Evolutionary conservation across 1,284 basidiomycete genomes (phyloP), one percentile per base, ranked within the genome.

Genomic region (Moesziomyces sp.): DNA sequence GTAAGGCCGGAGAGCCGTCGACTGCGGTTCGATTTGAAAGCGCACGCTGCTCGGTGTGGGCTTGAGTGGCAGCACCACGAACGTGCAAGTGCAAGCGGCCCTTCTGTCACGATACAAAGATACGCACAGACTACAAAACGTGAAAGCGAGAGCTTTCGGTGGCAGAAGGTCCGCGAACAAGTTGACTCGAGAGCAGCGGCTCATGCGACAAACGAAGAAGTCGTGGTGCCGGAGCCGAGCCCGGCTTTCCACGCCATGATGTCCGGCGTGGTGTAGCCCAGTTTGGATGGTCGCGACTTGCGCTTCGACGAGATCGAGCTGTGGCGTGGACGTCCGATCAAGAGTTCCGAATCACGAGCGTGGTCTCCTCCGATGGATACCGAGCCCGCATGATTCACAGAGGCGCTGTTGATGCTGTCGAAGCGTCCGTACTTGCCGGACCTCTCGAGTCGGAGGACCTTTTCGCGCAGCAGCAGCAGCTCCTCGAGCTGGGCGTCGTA

Each of bases 191-290:
- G 11, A 34, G 30, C 30, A 34, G 38, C 38, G 38, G 18, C n/a
- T 48, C 21, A 60, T 5, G n/a, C 23, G 24, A 48, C 52, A 9
- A 28, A 40, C 8, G 46, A 45, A 9, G 52, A 49, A 26, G 14
- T 23, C 4, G n/a, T 34, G 10, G 1, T 34, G 38, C 45, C 46
- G 48, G 35, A n/a, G 13, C 47, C 50, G 11, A 70, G 53, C 5
- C 67, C 67, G 5, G 53, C 58, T 26, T 71, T 62, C 68, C 68
- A 71, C 16, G 68, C 62, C 24, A 61, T 24, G 38, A 71, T 71
- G n/a, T 71, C 68, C 9, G 62, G 62, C 45, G 51, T n/a, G 10
- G 58, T 61, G 35, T 61, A 71, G 1, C 68, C 68, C 5, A 55
- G 55, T 44, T 65, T 65, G 10, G 46, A 46, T 13, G 59, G 28